Base-by-base conservation (phyloP, 306 rosid genomes). In the Cyamopsis tetragonoloba region DNA sequence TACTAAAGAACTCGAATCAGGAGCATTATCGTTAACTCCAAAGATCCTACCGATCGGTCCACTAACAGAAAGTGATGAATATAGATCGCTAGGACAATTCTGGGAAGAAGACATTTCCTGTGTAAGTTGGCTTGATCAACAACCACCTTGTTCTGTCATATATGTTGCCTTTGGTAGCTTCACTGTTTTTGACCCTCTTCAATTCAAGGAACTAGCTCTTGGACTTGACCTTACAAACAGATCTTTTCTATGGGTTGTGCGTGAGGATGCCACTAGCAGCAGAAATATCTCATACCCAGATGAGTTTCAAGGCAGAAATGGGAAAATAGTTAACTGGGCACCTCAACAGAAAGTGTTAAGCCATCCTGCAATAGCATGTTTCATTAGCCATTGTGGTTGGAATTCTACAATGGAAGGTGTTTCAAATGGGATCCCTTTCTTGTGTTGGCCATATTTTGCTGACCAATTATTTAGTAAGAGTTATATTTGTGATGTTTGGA, bases 371-470 rank as follows among this genome's bases (percentile, higher is more conserved):
- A 54, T 41, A 37, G 73, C 81, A 60, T 82, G 83, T 38, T 82
- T 82, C 15, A 3, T 82, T 24, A 66, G 81, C 19, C 83, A 78
- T 0, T 82, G 83, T 53, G 83, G 83, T 30, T 82, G 83, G 86
- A 82, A 78, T 12, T 77, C 80, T 8, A 51, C 49, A 0, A 20
- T 74, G 27, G 83, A 78, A 57, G 78, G 80, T 20, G 19, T 74
- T 4, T 27, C 28, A 9, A 54, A 15, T 54, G 79, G 68, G 23
- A 32, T 42, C 0, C 61, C 79, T 31, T 74, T 74, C 68, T 32
- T 74, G 34, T 74, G 61, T 47, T 74, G 78, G 78, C 78, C 78
- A 4, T 64, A 64, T 56, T 74, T 42, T 43, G 60, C 51, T 19
- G 60, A 74, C 67, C 78, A 74, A 10, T 2, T 54, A 2, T 56